phyloP scores from a whole-genome alignment of 371 early-diverging fungal genomes.

The Neoconidiobolus thromboides region DNA sequence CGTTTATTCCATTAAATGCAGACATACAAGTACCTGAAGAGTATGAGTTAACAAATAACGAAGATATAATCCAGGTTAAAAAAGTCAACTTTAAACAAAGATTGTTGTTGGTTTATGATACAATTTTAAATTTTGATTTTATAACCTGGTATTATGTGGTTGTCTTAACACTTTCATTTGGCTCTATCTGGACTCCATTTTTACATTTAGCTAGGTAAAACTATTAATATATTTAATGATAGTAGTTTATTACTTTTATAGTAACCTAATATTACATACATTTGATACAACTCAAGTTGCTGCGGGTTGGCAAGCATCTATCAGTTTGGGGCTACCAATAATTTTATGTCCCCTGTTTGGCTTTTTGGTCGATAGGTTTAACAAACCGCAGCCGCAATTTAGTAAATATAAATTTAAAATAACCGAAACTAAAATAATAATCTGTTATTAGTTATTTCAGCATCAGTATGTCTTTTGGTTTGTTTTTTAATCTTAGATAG shows the following conservation, averaged over 20 bases:
- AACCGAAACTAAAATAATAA: not conserved
- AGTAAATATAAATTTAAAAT: not conserved
- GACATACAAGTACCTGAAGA: no score
- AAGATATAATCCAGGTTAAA: no score
- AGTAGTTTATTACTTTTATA: not conserved
- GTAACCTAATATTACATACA: not conserved
- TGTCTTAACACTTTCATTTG: not conserved
- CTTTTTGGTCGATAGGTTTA: not conserved
- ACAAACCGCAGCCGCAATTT: not conserved
- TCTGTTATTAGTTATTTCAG: not conserved
- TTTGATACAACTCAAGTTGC: not conserved
- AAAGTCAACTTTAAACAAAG: no score
- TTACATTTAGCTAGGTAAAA: constrained; percentile 1
- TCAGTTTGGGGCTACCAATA: not conserved
- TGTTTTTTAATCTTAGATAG: not conserved
- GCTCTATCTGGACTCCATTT: constrained; percentile 4
- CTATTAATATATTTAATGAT: not conserved
- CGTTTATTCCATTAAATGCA: no score
- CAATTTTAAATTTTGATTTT: not conserved
- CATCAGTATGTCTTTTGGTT: not conserved
- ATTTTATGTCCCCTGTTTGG: constrained; percentile 1
- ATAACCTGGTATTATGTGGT: constrained; percentile 5
- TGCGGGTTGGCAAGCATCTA: constrained; percentile 1
- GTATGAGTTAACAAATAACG: no score
- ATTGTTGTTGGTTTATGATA: no score